Evolutionary conservation across 1,284 basidiomycete species (phyloP).

Genomic region (Trametes hirsuta): DNA sequence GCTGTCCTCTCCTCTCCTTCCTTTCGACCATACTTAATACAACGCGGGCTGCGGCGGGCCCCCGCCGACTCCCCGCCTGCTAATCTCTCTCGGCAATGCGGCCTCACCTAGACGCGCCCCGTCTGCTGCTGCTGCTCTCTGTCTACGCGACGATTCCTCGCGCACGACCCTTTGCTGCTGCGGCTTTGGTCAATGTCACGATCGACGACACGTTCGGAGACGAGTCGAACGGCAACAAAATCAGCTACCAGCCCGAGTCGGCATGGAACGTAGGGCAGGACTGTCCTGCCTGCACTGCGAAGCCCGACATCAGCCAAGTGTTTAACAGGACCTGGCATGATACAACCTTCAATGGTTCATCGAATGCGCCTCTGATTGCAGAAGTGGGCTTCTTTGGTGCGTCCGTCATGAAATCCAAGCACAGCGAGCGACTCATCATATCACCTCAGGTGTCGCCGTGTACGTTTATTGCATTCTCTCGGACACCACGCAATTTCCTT

Average conservation of each 20-base stretch:
- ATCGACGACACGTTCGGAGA: constrained; percentile 48
- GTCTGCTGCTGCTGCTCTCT: constrained; percentile 7
- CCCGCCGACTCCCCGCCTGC: constrained; percentile 6
- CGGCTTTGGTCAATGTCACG: constrained; percentile 41
- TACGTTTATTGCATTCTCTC: constrained; percentile 39
- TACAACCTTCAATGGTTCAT: constrained; percentile 28
- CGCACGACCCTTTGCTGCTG: constrained; percentile 14
- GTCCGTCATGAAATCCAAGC: background rate
- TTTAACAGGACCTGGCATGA: constrained; percentile 27
- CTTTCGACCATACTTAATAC: constrained; percentile 17
- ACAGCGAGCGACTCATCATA: background rate
- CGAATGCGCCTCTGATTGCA: constrained; percentile 26
- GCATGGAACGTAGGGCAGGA: constrained; percentile 33
- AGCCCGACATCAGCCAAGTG: constrained; percentile 26
- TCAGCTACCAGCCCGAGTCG: constrained; percentile 33
- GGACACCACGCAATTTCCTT: constrained; percentile 25
- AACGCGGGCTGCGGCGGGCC: constrained; percentile 2
- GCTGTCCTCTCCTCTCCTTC: constrained; percentile 16
- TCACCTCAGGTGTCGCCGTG: constrained; percentile 34
- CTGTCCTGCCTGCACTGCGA: constrained; percentile 31
- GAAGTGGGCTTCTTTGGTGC: constrained; percentile 26
- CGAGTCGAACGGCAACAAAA: constrained; percentile 32
- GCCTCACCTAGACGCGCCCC: constrained; percentile 7
- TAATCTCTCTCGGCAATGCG: constrained; percentile 17
- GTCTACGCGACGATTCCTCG: constrained; percentile 2